phyloP scores from a whole-genome alignment of 208 protist species.

The Giardia muris region DNA sequence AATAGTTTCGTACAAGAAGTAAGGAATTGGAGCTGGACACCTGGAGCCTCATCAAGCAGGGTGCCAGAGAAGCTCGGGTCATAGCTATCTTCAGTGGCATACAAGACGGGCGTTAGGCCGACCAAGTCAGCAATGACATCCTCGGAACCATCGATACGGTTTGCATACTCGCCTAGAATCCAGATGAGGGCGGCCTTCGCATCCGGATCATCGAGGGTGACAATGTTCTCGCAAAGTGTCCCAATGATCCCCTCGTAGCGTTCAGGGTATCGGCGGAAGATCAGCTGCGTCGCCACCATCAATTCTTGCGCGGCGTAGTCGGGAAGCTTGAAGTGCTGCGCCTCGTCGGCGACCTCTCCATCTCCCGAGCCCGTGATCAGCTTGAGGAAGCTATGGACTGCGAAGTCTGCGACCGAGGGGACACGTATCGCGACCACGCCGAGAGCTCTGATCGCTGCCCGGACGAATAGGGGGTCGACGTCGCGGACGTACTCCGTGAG shows the following conservation, averaged over 20 bases:
- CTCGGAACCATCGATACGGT: conserved; percentile 33
- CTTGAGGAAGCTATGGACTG: not conserved
- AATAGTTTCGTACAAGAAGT: conserved; percentile 38
- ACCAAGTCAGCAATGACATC: conserved; percentile 29
- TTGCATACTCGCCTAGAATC: conserved; percentile 42
- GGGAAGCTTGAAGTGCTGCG: not conserved
- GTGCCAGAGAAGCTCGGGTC: not conserved
- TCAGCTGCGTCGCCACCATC: conserved; percentile 27
- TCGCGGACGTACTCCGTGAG: conserved; percentile 1
- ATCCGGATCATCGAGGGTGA: conserved; percentile 31
- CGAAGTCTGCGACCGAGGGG: not conserved
- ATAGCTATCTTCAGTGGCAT: not conserved
- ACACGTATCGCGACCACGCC: not conserved
- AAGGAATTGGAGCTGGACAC: conserved; percentile 36
- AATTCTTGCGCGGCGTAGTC: conserved; percentile 30
- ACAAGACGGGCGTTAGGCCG: not conserved
- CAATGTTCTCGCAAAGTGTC: conserved; percentile 20
- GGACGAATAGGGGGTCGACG: not conserved
- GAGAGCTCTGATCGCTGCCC: not conserved
- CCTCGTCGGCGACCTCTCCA: not conserved
- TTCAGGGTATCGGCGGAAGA: conserved; percentile 39
- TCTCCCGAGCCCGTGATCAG: not conserved
- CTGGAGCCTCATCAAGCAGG: not conserved
- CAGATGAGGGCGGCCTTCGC: conserved; percentile 39
- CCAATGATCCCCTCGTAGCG: conserved; percentile 38